Base-by-base conservation (phyloP, 805 yeast species). In the Pichia manshurica region DNA sequence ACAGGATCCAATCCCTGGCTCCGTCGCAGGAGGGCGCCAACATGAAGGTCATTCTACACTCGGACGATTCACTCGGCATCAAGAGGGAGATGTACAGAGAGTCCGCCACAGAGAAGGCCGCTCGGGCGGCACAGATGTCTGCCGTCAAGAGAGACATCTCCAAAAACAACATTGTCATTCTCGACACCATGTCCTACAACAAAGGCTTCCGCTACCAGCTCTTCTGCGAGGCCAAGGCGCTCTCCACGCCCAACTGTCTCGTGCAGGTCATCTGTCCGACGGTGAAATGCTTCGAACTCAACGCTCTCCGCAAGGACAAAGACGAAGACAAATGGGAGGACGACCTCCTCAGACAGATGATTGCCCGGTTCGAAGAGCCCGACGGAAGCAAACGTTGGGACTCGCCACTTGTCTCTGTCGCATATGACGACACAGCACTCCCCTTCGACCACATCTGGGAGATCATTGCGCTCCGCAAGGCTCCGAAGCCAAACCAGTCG, bases 161-260 rank as follows among this genome's bases (percentile, higher is more conserved):
- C 1, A 74, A 82, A 35, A 70, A 75, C 28, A 81, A 78, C 19
- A 73, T 93, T 25, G 97, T 93, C 1, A 80, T 93, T 16, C 72
- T 93, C 45, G 99, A 93, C 63, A 78, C 93, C 1, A 71, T 89
- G 57, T 81, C 87, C 36, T 93, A 93, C 62, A 93, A 93, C 58
- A 93, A 93, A 61, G 99, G 99, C 0, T 89, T 90, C 63, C 72
- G 99, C 51, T 93, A 93, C 66, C 99, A 93, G 65, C 71, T 93
- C 45, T 89, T 80, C 63, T 90, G 97, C 65, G 99, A 93, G 64
- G 90, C 96, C 34, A 91, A 90, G 62, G 84, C 88, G 1, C 71
- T 81, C 23, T 74, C 81, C 16, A 89, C 97, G 1, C 82, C 93
- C 2, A 84, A 87, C 53, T 84, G 95, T 59, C 85, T 90, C 34